These are phyloP conservation scores for Leucocoprinus leucothites DNA, from an alignment of 768 basidiomycete species.

Conservation along the genomic window DNA sequence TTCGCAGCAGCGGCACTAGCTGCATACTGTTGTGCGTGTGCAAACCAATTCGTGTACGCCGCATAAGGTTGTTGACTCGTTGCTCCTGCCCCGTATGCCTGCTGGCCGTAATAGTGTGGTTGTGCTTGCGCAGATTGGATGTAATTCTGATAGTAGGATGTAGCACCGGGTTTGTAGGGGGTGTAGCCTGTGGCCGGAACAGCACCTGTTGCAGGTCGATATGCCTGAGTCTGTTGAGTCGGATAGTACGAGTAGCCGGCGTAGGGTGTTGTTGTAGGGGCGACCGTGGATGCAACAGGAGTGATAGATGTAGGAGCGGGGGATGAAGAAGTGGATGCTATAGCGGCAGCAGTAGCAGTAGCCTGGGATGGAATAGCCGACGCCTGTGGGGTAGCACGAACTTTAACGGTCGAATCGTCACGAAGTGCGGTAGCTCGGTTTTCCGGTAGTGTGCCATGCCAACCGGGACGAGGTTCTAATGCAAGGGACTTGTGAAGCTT, in stretches of 20 bases:
- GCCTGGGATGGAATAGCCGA: too few relatives aligned
- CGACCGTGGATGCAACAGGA: conserved; percentile 22
- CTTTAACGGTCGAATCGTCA: conserved; percentile 72
- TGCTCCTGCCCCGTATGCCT: conserved; percentile 28
- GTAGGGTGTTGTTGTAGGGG: conserved; percentile 27
- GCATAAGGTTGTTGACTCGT: conserved; percentile 31
- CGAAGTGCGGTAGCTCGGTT: conserved; percentile 58
- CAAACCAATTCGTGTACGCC: conserved; percentile 29
- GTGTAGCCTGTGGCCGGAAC: conserved; percentile 24
- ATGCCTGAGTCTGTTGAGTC: conserved; percentile 21
- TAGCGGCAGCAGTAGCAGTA: conserved; percentile 25
- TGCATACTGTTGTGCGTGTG: conserved; percentile 26
- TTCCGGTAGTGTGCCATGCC: conserved; percentile 71
- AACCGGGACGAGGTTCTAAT: conserved; percentile 55
- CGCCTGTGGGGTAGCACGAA: conserved; percentile 28
- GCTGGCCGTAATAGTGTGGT: conserved; percentile 35
- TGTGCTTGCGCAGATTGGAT: conserved; percentile 25
- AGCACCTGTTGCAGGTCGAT: conserved; percentile 22
- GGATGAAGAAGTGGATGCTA: conserved; percentile 18
- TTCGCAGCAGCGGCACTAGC: conserved; percentile 19
- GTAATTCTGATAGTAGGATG: conserved; percentile 29
- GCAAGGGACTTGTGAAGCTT: conserved; percentile 72
- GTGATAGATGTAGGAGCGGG: conserved; percentile 21
- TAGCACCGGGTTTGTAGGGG: conserved; percentile 30
- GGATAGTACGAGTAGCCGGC: conserved; percentile 35